Evolutionary conservation across 2,329 filamentous ascomycete genomes (phyloP).

Genomic region (Penicillium freii): DNA sequence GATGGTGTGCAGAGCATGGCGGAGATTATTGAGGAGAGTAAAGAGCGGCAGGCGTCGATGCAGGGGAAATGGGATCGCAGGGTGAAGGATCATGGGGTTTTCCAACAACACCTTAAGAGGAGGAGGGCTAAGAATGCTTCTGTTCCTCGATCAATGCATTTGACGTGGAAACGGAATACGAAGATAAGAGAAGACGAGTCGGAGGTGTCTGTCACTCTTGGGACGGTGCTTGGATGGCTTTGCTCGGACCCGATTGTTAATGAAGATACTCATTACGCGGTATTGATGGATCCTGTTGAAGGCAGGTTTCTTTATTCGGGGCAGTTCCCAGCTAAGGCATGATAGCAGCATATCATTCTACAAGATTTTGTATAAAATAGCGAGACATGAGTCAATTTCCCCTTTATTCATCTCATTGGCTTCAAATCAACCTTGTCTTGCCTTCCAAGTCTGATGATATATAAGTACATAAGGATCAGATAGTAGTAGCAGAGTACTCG

Average conservation of each 20-base stretch:
- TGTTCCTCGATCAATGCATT: constrained; percentile 14
- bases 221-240: constrained; percentile 50
- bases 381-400: neutral
- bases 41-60: constrained; percentile 36
- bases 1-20: constrained; percentile 20
- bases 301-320: constrained; percentile 51
- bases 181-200: constrained; percentile 6
- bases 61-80: constrained; percentile 41
- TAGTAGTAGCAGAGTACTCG: neutral
- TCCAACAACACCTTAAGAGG: neutral
- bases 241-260: constrained; percentile 55
- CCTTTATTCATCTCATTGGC: neutral
- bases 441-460: neutral
- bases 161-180: constrained; percentile 11
- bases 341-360: neutral
- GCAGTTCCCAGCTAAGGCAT: constrained; percentile 16
- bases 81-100: constrained; percentile 17
- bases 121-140: neutral
- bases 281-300: constrained; percentile 55
- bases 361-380: neutral
- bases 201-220: constrained; percentile 27
- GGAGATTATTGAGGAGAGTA: constrained; percentile 36
- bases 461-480: constrained; percentile 11
- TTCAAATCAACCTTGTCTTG: neutral
- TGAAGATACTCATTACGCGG: constrained; percentile 58